phyloP scores from a whole-genome alignment of 306 rosid species.

The Inga laurina region DNA sequence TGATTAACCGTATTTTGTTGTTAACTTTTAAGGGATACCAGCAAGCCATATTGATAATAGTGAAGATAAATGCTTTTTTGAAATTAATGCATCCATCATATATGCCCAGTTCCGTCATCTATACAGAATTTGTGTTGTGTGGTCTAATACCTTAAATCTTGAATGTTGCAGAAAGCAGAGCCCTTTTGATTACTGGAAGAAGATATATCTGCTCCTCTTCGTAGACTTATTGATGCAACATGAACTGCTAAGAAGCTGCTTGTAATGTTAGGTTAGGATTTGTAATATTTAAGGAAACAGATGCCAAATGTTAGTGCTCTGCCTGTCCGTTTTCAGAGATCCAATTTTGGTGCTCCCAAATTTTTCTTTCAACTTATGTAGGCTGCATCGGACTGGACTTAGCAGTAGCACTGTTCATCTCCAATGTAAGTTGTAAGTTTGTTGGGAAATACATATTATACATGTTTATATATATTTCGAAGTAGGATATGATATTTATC shows the following conservation, averaged over 20 bases:
- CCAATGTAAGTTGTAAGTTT: background rate
- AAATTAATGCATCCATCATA: background rate
- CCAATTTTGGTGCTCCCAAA: background rate
- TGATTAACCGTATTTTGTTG: background rate
- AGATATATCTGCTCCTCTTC: conserved; percentile 50
- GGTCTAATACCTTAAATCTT: background rate
- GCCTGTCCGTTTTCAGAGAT: background rate
- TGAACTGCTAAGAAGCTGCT: background rate
- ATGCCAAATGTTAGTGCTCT: background rate
- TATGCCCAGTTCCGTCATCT: conserved; percentile 1
- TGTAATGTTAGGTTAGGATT: background rate
- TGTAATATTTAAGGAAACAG: background rate
- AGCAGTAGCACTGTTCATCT: too few species aligned
- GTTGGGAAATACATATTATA: background rate
- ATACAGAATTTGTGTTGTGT: background rate
- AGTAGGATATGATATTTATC: background rate
- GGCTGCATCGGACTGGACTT: too few species aligned
- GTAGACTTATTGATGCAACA: background rate
- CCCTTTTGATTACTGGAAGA: conserved; percentile 44
- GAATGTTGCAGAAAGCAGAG: conserved; percentile 51
- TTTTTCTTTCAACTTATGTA: background rate
- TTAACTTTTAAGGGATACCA: background rate
- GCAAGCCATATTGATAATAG: background rate
- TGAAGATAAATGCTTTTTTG: background rate
- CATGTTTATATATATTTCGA: background rate